These are phyloP conservation scores for Dactylellina sp. DNA, from an alignment of 2,329 filamentous ascomycete species.

Conservation along the genomic window DNA sequence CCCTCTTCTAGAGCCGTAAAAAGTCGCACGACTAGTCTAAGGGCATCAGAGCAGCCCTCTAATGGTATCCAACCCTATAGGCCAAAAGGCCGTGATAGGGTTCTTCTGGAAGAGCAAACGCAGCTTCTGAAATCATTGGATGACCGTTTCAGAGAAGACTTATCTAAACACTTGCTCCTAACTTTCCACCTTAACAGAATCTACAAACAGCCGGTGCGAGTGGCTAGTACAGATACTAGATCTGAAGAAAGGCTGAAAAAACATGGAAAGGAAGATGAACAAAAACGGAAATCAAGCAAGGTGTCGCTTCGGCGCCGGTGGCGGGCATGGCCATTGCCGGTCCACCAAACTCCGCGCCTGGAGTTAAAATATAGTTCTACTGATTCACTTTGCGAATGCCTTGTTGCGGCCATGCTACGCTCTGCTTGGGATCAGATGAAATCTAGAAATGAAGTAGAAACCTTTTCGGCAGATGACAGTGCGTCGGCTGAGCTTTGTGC, in stretches of 20 bases:
- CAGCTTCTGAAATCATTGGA: conserved; percentile 42
- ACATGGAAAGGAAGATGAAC: neutral
- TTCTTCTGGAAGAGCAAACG: conserved; percentile 31
- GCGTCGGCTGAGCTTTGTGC: conserved; percentile 16
- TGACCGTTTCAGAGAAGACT: conserved; percentile 40
- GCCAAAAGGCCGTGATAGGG: conserved; percentile 12
- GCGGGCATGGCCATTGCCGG: conserved; percentile 49
- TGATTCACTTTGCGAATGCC: conserved; percentile 24
- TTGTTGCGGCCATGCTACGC: conserved; percentile 37
- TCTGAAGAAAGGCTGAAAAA: neutral
- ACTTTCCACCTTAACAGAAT: conserved; percentile 39
- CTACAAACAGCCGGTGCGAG: conserved; percentile 1
- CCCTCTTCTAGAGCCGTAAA: too few relatives aligned
- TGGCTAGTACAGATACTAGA: neutral
- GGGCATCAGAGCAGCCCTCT: neutral
- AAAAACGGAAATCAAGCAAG: conserved; percentile 1
- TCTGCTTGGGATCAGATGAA: conserved; percentile 35
- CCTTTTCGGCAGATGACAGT: conserved; percentile 44
- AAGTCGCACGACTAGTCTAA: neutral
- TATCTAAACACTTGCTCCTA: conserved; percentile 33
- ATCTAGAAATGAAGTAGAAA: neutral
- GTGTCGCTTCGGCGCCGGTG: conserved; percentile 34
- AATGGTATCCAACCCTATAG: neutral
- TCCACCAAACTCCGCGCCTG: conserved; percentile 23
- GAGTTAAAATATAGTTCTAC: conserved; percentile 27